Base-by-base conservation (phyloP, 1,139 yeast species). In the Hansenula lynferdii region DNA sequence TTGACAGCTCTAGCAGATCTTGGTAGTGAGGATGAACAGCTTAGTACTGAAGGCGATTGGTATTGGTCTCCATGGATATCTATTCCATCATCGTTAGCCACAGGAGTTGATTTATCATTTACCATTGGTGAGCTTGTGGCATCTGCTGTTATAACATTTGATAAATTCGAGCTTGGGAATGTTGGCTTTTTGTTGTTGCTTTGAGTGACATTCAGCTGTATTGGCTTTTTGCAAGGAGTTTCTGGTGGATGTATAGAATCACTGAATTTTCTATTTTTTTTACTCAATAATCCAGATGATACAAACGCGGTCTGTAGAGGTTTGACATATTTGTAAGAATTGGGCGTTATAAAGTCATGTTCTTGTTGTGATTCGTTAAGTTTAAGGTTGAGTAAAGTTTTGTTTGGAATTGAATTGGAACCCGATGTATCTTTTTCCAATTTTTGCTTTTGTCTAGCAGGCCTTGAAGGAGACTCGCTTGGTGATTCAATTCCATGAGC, bases 301-400 rank as follows among this genome's bases (percentile, higher is more conserved):
- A 77, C 72, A 58, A 87, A 87, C 12, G 94, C 96, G 0, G 92
- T 81, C 57, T 85, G 95, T 34, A 85, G 68, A 5, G 96, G 96
- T 55, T 83, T 84, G 24, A 84, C 95, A 41, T 78, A 76, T 47
- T 78, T 76, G 60, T 80, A 86, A 2, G 81, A 72, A 18, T 73
- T 69, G n/a, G 79, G 72, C 15, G 77, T 62, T 42, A 62, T 53
- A 45, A 64, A 55, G 28, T 57, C 57, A 23, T 38, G 40, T 28
- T 48, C 51, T 12, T 39, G 36, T 17, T 44, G 48, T 46, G 43
- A 64, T 72, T 41, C 67, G 65, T 41, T 66, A 66, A 26, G 34
- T 23, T 43, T 48, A 60, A 68, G 16, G 33, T 34, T 43, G 18
- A 43, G 16, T n/a, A 46, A 33, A 25, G 28, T 35, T 20, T 32